Evolutionary conservation across 2,329 filamentous ascomycete species (phyloP).

Genomic region (Ceratocystis variospora): DNA sequence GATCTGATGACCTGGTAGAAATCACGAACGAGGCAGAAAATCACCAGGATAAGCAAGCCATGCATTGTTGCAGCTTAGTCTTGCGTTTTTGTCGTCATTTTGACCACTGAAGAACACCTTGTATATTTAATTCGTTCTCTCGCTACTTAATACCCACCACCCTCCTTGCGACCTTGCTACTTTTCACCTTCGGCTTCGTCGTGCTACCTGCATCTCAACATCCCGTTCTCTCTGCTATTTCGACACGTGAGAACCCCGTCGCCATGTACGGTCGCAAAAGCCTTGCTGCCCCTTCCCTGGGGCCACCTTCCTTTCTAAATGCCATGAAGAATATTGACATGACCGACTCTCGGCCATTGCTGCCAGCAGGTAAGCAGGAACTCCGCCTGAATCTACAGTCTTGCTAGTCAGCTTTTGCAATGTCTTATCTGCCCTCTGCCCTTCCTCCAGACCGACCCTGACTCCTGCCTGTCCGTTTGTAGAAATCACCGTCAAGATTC

Average conservation of each 20-base stretch:
- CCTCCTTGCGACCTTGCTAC: too few relatives aligned
- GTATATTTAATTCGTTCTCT: too few relatives aligned
- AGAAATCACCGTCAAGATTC: conserved; percentile 79
- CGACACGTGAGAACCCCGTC: not conserved
- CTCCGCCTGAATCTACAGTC: not conserved
- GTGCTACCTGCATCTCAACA: not conserved
- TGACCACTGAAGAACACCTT: too few relatives aligned
- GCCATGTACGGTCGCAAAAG: conserved; percentile 34
- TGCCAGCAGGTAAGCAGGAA: conserved; percentile 45
- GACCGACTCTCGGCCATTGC: conserved; percentile 58
- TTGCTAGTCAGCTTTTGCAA: not conserved
- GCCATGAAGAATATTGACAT: conserved; percentile 71
- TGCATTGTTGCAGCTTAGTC: too few relatives aligned
- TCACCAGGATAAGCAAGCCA: too few relatives aligned
- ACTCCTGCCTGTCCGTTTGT: conserved; percentile 7
- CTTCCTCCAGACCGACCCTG: not conserved
- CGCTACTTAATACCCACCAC: too few relatives aligned
- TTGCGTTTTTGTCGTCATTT: too few relatives aligned
- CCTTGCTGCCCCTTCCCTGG: conserved; percentile 25
- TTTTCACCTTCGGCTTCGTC: not conserved
- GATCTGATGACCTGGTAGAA: too few relatives aligned
- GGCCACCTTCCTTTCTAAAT: conserved; percentile 47
- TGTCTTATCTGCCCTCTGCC: not conserved
- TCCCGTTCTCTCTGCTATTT: not conserved
- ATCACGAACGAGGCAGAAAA: too few relatives aligned